phyloP scores from a whole-genome alignment of 2,329 filamentous ascomycete genomes.

The Bipolaris victoriae region DNA sequence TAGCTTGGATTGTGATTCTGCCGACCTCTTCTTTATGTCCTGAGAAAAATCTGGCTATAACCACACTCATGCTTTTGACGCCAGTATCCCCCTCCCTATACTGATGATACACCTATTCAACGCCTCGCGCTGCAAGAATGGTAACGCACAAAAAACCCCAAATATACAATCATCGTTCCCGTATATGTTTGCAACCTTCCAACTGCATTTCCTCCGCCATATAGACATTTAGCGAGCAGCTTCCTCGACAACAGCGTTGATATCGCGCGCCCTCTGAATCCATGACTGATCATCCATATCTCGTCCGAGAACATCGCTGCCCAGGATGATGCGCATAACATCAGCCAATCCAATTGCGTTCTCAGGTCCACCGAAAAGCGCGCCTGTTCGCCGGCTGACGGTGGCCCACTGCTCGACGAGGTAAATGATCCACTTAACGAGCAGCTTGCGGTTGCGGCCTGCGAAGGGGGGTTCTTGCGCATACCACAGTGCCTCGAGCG shows the following conservation, averaged over 20 bases:
- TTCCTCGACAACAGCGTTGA: slow-evolving; percentile 38
- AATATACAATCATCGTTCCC: slow-evolving; percentile 20
- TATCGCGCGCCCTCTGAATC: slow-evolving; percentile 37
- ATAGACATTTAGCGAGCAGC: slow-evolving; percentile 32
- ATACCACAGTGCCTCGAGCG: slow-evolving; percentile 71
- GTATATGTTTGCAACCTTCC: slow-evolving; percentile 7
- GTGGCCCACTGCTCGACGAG: slow-evolving; percentile 66
- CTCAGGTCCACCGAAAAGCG: slow-evolving; percentile 65
- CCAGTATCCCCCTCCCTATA: slow-evolving; percentile 18
- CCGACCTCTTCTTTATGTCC: slow-evolving; percentile 14
- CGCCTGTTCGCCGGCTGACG: slow-evolving; percentile 59
- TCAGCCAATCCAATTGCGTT: slow-evolving; percentile 57
- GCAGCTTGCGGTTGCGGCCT: slow-evolving; percentile 59
- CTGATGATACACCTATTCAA: slow-evolving; percentile 36
- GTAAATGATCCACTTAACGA: slow-evolving; percentile 68
- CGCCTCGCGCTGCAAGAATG: slow-evolving; percentile 39
- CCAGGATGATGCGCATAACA: slow-evolving; percentile 51
- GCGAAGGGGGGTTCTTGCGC: slow-evolving; percentile 69
- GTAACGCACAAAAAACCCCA: slow-evolving; percentile 16
- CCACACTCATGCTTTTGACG: slow-evolving; percentile 28
- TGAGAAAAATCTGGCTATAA: slow-evolving; percentile 20
- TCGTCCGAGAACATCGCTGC: slow-evolving; percentile 49
- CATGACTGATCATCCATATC: slow-evolving; percentile 45
- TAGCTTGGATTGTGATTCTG: slow-evolving; percentile 5
- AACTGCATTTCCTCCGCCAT: background rate